phyloP scores from a whole-genome alignment of 495 filamentous ascomycete species.

The Barbatosphaeria neglecta region DNA sequence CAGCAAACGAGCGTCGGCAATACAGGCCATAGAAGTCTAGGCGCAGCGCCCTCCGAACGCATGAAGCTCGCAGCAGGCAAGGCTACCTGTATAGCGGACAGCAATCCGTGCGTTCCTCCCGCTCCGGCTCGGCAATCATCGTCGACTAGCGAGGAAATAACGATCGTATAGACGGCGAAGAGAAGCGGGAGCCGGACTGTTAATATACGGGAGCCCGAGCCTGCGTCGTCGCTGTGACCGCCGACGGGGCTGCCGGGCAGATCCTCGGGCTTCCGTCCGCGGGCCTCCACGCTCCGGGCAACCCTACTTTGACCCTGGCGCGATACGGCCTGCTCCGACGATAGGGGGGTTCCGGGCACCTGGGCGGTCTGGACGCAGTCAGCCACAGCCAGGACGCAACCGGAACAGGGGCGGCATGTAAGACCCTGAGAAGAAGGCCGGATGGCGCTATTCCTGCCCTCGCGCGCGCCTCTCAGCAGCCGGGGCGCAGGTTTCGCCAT shows the following conservation, averaged over 20 bases:
- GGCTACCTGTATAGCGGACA: conserved; percentile 30
- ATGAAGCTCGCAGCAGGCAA: conserved; percentile 32
- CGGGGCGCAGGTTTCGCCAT: too few species aligned
- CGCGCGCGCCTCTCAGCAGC: too few species aligned
- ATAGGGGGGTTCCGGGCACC: too few species aligned
- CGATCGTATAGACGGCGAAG: conserved; percentile 37
- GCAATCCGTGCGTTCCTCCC: conserved; percentile 30
- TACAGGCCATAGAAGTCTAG: too few species aligned
- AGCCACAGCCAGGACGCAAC: conserved; percentile 2
- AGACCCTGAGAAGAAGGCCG: too few species aligned
- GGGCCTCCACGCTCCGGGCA: too few species aligned
- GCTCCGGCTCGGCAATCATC: conserved; percentile 23
- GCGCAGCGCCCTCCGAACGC: conserved; percentile 28
- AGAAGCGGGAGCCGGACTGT: conserved; percentile 23
- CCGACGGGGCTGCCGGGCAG: not conserved
- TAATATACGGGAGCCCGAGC: not conserved
- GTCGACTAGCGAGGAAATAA: conserved; percentile 25
- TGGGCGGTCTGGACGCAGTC: conserved; percentile 5
- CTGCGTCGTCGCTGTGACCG: not conserved
- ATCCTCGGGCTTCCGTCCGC: not conserved
- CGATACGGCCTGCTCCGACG: not conserved
- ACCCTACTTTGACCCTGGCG: too few species aligned
- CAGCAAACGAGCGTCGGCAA: too few species aligned
- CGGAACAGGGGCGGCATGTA: conserved; percentile 9
- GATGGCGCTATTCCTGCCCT: too few species aligned